phyloP scores from a whole-genome alignment of 371 early-diverging fungal species.

The Mortierella sp. region DNA sequence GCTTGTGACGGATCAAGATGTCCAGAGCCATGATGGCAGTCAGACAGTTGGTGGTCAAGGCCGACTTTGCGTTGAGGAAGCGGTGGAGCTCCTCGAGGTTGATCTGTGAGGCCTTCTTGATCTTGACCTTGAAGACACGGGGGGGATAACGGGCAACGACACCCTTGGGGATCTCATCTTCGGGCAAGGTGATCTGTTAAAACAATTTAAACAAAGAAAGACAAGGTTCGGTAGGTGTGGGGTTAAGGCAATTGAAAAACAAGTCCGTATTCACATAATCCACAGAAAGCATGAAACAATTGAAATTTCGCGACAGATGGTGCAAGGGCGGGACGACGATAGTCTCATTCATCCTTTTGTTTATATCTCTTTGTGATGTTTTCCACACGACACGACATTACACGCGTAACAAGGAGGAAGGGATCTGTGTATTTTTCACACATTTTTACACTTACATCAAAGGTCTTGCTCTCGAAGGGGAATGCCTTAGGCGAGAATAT shows the following conservation, averaged over 20 bases:
- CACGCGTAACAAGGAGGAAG: neutral
- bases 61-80: constrained; percentile 61
- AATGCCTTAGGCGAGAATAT: constrained; percentile 61
- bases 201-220: neutral
- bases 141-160: constrained; percentile 44
- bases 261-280: neutral
- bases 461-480: constrained; percentile 57
- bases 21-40: constrained; percentile 87
- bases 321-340: neutral
- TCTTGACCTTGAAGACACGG: constrained; percentile 63
- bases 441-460: constrained; percentile 56
- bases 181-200: constrained; percentile 61
- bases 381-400: neutral
- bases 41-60: constrained; percentile 59
- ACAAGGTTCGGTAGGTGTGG: no score
- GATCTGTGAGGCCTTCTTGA: constrained; percentile 71
- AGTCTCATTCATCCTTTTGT: neutral
- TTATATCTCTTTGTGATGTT: neutral
- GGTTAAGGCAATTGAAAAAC: neutral
- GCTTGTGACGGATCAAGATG: constrained; percentile 82
- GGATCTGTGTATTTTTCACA: neutral
- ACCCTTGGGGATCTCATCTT: constrained; percentile 41
- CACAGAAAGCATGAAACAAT: no score
- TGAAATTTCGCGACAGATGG: neutral
- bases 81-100: constrained; percentile 67